Conservation (phyloP, 441 rosid species). For the Flueggea neowawraea region DNA sequence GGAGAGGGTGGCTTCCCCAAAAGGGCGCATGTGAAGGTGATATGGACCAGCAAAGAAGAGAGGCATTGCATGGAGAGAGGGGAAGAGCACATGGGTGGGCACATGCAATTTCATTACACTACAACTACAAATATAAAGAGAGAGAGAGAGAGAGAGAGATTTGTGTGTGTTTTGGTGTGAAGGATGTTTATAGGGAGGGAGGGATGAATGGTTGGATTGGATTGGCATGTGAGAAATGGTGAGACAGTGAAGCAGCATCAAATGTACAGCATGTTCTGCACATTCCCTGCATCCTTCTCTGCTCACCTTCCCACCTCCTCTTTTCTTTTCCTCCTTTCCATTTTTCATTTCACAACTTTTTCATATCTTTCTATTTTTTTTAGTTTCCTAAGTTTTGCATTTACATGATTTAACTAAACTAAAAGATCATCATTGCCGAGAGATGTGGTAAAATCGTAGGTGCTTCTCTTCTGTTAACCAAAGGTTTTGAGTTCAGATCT, state of each 20-base stretch:
- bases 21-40: conserved; percentile 54
- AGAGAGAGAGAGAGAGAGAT: background rate
- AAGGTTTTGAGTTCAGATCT: too few relatives aligned
- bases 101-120: conserved; percentile 16
- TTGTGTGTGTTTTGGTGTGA: too few relatives aligned
- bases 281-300: conserved; percentile 46
- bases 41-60: conserved; percentile 46
- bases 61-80: conserved; percentile 1
- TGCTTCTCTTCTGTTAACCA: too few relatives aligned
- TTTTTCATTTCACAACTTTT: background rate
- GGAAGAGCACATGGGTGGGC: conserved; percentile 27
- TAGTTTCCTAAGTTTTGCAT: too few relatives aligned
- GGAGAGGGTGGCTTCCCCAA: conserved; percentile 26
- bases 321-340: background rate
- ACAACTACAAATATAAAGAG: background rate
- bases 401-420: too few relatives aligned
- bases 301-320: background rate
- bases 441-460: too few relatives aligned
- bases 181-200: conserved; percentile 3
- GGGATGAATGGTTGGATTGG: background rate
- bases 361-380: too few relatives aligned
- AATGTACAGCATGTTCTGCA: conserved; percentile 53
- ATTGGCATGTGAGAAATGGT: conserved; percentile 34
- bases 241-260: conserved; percentile 47
- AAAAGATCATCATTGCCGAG: too few relatives aligned